These are phyloP conservation scores for Dactylonectria estremocensis DNA, from an alignment of 2,329 filamentous ascomycete genomes.

Conservation along the genomic window DNA sequence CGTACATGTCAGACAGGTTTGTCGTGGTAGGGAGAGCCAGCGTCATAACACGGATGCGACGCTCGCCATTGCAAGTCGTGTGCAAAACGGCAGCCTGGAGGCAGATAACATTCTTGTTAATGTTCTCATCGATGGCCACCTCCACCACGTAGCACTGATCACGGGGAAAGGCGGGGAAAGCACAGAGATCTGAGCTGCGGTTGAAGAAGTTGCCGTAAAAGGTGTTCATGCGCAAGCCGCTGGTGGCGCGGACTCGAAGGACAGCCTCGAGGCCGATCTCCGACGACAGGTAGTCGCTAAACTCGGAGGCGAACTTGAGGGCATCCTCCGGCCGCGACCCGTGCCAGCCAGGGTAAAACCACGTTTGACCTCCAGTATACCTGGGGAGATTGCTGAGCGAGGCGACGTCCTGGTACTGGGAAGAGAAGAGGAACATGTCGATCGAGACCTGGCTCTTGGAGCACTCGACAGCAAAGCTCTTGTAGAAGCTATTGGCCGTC, in stretches of 20 bases:
- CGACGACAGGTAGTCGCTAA: slow-evolving; percentile 95
- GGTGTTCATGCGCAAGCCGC: slow-evolving; percentile 94
- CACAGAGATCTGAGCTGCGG: slow-evolving; percentile 95
- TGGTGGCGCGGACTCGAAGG: slow-evolving; percentile 93
- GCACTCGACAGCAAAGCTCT: slow-evolving; percentile 98
- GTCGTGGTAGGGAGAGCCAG: slow-evolving; percentile 93
- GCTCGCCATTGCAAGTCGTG: slow-evolving; percentile 97
- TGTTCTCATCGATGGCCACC: slow-evolving; percentile 95
- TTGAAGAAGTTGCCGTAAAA: slow-evolving; percentile 99
- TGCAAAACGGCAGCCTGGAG: slow-evolving; percentile 95
- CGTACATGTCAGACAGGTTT: slow-evolving; percentile 91
- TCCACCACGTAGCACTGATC: slow-evolving; percentile 99
- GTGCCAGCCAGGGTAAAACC: slow-evolving; percentile 99
- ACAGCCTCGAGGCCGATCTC: slow-evolving; percentile 98
- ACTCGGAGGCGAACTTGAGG: slow-evolving; percentile 97
- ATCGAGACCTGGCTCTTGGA: slow-evolving; percentile 99
- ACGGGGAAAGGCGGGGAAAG: slow-evolving; percentile 97
- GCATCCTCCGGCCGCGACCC: slow-evolving; percentile 94
- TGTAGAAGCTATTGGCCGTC: slow-evolving; percentile 97
- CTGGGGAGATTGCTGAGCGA: slow-evolving; percentile 95
- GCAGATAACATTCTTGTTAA: slow-evolving; percentile 93
- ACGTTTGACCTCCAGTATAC: slow-evolving; percentile 97
- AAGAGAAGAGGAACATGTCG: slow-evolving; percentile 97
- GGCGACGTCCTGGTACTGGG: slow-evolving; percentile 97
- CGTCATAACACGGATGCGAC: slow-evolving; percentile 94